Conservation (phyloP, 106 monocot genomes). For the Xerophyta viscosa region DNA sequence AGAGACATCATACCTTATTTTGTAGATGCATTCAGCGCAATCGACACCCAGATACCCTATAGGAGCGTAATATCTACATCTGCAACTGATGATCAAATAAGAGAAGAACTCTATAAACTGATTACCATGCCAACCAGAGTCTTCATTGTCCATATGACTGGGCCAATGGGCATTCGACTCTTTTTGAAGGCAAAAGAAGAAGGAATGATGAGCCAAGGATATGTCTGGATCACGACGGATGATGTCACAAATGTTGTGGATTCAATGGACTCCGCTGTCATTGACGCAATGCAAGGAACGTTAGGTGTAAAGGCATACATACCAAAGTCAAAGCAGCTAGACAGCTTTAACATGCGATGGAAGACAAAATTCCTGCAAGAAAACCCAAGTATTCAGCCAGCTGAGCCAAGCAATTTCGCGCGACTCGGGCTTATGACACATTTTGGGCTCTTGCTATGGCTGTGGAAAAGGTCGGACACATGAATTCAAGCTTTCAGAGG, state of each 20-base stretch:
- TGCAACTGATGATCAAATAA: constrained; percentile 23
- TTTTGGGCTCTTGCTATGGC: constrained; percentile 23
- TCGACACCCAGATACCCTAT: constrained; percentile 14
- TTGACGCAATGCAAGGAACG: constrained; percentile 34
- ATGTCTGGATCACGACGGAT: constrained; percentile 56
- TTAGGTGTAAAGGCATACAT: constrained; percentile 39
- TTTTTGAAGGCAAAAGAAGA: constrained; percentile 21
- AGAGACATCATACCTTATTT: constrained; percentile 37
- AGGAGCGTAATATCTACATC: constrained; percentile 17
- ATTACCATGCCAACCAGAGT: constrained; percentile 43
- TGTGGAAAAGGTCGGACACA: constrained; percentile 13
- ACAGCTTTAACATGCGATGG: constrained; percentile 33
- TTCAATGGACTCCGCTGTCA: constrained; percentile 5
- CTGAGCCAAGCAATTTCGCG: neutral
- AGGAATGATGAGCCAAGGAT: constrained; percentile 53
- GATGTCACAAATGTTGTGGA: constrained; percentile 26
- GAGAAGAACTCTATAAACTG: constrained; percentile 23
- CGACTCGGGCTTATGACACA: constrained; percentile 21
- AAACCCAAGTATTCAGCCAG: neutral
- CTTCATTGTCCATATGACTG: constrained; percentile 52
- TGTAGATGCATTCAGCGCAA: constrained; percentile 30
- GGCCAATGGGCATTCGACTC: constrained; percentile 20
- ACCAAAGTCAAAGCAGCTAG: constrained; percentile 8
- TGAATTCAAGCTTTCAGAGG: neutral
- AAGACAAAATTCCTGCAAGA: constrained; percentile 19